Percentiles rank a stretch among this genome's conserved stretches.
Conservation (phyloP, 164 flowering plant species). For the Liquidambar formosana region DNA sequence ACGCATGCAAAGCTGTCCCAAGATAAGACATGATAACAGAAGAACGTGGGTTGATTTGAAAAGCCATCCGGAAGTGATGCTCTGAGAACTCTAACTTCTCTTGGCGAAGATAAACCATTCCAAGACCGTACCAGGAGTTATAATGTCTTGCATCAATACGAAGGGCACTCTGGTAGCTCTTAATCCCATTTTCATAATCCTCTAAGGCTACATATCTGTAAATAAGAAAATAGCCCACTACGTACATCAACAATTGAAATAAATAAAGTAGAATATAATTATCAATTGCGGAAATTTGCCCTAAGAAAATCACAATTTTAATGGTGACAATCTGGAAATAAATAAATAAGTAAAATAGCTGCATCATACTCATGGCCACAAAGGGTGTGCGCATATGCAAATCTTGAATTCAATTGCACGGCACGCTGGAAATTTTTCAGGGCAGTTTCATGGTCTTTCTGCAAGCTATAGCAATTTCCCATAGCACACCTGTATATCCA, state of each 20-base stretch:
- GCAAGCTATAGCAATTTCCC: conserved; percentile 98
- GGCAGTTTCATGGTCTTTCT: conserved; percentile 98
- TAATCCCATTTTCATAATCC: conserved; percentile 94
- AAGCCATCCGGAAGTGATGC: conserved; percentile 92
- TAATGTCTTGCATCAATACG: conserved; percentile 82
- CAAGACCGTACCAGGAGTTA: conserved; percentile 98
- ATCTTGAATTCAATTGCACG: conserved; percentile 77
- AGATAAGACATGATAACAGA: conserved; percentile 97
- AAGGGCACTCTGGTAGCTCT: conserved; percentile 87
- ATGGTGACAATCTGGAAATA: neutral
- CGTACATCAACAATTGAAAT: conserved; percentile 3
- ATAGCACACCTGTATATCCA: conserved; percentile 84
- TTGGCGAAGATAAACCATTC: conserved; percentile 89
- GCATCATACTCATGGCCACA: conserved; percentile 94
- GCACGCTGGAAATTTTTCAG: conserved; percentile 93
- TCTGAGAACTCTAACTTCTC: conserved; percentile 93
- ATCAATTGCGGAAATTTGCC: neutral
- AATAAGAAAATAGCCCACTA: conserved; percentile 7
- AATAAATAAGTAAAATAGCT: no score
- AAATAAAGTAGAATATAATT: neutral
- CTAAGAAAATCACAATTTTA: neutral
- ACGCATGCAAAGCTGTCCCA: conserved; percentile 87
- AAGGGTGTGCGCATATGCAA: conserved; percentile 93
- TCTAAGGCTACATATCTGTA: conserved; percentile 83
- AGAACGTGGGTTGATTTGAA: conserved; percentile 82